Evolutionary conservation across 352 stramenopile genomes (phyloP), one percentile per base, ranked within the genome.

Genomic region (Phytopythium kandeliae): DNA sequence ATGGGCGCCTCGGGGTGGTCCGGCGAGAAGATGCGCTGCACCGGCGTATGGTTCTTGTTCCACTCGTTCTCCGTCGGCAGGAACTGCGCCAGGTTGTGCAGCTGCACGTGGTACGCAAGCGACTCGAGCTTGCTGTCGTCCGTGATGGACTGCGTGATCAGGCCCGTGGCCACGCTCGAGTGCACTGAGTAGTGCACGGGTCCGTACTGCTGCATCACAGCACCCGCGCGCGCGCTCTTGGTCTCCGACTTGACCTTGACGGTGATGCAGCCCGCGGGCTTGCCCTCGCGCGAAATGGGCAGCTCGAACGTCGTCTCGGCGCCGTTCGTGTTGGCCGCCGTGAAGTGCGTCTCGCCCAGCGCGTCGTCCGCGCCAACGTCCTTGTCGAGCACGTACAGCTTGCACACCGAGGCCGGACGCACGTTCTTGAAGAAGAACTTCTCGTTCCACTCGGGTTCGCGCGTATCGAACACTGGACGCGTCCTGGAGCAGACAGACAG

Each of bases 391-490:
- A 74, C 44, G 37, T 63, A 70, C 11, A 74, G 55, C 37, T 65
- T 66, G 51, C 61, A 69, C 15, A 61, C 15, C 12, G 60, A 48
- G 54, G 66, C 50, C 17, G 54, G 56, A 9, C 57, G 48, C 31
- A 72, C 64, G 53, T 72, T 72, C 12, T 47, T 57, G 48, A 72
- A 69, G 50, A 31, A 66, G 58, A 72, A 72, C 22, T 48, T 66
- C 51, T 72, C 64, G 51, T 72, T 63, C 64, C 64, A 72, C 25
- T 46, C 45, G 4, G 64, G 60, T 40, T 69, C 54, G 13, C 58
- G 48, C 16, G 64, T 69, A 48, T 48, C 31, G 38, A 72, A 69
- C 42, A 67, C 56, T 8, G 64, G 64, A 2, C 53, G 45, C 17
- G 64, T 69, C 46, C 46, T 51, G 46, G 13, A 11, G 16, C 22